These are phyloP conservation scores for Epichloe brachyelytri DNA, from an alignment of 2,329 filamentous ascomycete species.

Conservation along the genomic window DNA sequence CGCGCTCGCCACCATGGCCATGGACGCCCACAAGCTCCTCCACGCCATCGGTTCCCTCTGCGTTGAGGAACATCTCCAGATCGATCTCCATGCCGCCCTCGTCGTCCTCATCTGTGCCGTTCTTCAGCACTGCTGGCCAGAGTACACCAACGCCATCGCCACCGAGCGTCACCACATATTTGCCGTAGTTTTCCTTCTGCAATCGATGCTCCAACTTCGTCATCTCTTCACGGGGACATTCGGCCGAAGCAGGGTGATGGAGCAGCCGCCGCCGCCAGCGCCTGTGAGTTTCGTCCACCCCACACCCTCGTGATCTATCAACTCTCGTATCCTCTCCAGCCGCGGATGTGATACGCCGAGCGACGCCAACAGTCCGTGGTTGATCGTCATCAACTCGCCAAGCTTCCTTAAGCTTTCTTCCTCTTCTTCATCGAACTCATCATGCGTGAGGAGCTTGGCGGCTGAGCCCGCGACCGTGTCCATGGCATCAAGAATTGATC, in stretches of 20 bases:
- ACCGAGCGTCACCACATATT: conserved; percentile 80
- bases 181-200: conserved; percentile 60
- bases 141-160: conserved; percentile 90
- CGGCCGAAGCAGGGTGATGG: conserved; percentile 77
- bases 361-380: conserved; percentile 83
- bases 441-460: conserved; percentile 39
- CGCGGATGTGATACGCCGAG: conserved; percentile 90
- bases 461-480: conserved; percentile 54
- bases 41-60: conserved; percentile 71
- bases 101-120: conserved; percentile 63
- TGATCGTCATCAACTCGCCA: conserved; percentile 82
- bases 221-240: conserved; percentile 42
- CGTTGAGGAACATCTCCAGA: conserved; percentile 68
- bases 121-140: conserved; percentile 83
- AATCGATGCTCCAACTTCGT: conserved; percentile 52
- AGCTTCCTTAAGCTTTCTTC: conserved; percentile 55
- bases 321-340: conserved; percentile 78
- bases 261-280: conserved; percentile 88
- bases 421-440: conserved; percentile 54
- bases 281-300: conserved; percentile 98
- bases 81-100: conserved; percentile 88
- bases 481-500: conserved; percentile 72
- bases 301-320: conserved; percentile 78
- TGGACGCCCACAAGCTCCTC: conserved; percentile 76
- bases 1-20: conserved; percentile 51